Evolutionary conservation across 345 rosid species (phyloP).

Genomic region (Gossypium rotundifolium): DNA sequence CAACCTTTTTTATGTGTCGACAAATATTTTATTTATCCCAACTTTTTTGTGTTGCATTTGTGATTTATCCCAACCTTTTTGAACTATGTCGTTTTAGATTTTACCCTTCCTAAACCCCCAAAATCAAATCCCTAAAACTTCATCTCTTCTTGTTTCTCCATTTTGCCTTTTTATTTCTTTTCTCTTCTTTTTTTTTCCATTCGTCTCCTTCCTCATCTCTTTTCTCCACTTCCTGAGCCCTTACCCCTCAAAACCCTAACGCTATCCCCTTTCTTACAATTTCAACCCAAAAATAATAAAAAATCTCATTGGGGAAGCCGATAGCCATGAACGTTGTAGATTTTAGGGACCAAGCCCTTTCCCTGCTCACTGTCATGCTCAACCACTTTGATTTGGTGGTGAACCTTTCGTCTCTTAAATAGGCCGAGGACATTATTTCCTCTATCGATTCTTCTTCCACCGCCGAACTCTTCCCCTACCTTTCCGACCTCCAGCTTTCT

Average conservation of each 20-base stretch:
- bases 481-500: slow-evolving; percentile 34
- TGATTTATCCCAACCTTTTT: too few relatives aligned
- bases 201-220: background rate
- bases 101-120: too few relatives aligned
- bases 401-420: slow-evolving; percentile 78
- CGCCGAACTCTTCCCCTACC: slow-evolving; percentile 66
- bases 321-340: slow-evolving; percentile 28
- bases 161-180: too few relatives aligned
- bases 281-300: background rate
- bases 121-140: too few relatives aligned
- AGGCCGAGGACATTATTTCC: slow-evolving; percentile 61
- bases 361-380: slow-evolving; percentile 73
- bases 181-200: background rate
- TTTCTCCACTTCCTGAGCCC: slow-evolving; percentile 3
- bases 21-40: too few relatives aligned
- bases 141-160: too few relatives aligned
- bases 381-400: slow-evolving; percentile 75
- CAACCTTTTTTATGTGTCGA: too few relatives aligned
- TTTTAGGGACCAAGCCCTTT: slow-evolving; percentile 58
- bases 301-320: background rate
- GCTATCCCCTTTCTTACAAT: background rate
- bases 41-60: too few relatives aligned
- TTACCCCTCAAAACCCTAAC: background rate
- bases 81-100: too few relatives aligned
- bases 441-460: slow-evolving; percentile 61